phyloP scores from a whole-genome alignment of 495 filamentous ascomycete genomes.

The Podospora sp. region DNA sequence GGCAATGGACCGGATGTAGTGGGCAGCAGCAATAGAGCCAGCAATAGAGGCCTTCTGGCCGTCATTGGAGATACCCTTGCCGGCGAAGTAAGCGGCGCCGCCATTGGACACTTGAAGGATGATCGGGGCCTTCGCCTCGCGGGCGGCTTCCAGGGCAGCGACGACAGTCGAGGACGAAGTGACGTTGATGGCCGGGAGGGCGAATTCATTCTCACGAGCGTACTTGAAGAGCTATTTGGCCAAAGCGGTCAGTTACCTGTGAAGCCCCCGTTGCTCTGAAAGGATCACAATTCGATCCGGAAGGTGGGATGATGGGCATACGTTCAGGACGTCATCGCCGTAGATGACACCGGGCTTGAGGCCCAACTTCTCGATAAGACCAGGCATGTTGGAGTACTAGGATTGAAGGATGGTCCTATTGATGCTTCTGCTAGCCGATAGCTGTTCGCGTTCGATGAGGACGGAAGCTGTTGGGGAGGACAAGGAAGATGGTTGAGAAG shows the following conservation, averaged over 20 bases:
- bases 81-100: constrained; percentile 91
- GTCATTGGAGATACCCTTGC: constrained; percentile 87
- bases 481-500: background rate
- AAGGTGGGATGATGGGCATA: background rate
- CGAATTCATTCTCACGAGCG: background rate
- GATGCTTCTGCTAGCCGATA: background rate
- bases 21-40: constrained; percentile 83
- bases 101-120: constrained; percentile 65
- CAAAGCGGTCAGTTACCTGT: background rate
- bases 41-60: constrained; percentile 75
- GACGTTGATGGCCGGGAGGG: background rate
- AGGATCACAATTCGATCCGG: background rate
- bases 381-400: background rate
- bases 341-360: background rate
- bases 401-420: background rate
- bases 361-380: background rate
- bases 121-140: constrained; percentile 83
- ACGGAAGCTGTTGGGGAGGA: background rate
- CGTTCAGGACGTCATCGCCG: background rate
- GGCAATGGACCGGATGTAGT: constrained; percentile 90
- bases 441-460: background rate
- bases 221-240: background rate
- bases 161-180: constrained; percentile 61
- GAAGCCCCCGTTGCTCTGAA: too few species aligned
- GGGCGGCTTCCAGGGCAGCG: constrained; percentile 87